Evolutionary conservation across 2,329 filamentous ascomycete species (phyloP).

Genomic region (Plectosphaerella cucumerina): DNA sequence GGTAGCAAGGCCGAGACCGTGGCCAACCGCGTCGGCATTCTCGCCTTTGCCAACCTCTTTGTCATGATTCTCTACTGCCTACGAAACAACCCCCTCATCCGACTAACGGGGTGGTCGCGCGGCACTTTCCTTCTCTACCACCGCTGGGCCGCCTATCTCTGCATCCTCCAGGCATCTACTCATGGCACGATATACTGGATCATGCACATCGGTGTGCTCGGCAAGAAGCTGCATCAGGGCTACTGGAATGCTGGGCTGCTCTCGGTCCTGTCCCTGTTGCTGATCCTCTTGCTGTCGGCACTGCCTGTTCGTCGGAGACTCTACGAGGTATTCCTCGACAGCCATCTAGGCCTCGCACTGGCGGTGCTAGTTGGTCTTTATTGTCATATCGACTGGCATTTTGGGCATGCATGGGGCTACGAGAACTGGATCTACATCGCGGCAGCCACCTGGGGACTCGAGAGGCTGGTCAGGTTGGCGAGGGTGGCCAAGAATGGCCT

Average conservation of each 20-base stretch:
- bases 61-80: constrained; percentile 5
- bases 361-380: constrained; percentile 16
- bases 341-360: constrained; percentile 13
- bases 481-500: constrained; percentile 9
- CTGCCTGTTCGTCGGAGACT: constrained; percentile 14
- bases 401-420: constrained; percentile 14
- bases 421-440: constrained; percentile 16
- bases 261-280: constrained; percentile 9
- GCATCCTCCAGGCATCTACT: constrained; percentile 5
- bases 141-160: constrained; percentile 8
- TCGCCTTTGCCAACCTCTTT: constrained; percentile 8
- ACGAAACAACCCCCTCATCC: constrained; percentile 4
- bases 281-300: constrained; percentile 9
- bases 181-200: constrained; percentile 7
- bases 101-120: constrained; percentile 7
- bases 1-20: constrained; percentile 17
- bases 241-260: constrained; percentile 16
- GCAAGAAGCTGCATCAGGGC: constrained; percentile 3
- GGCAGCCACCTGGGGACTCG: constrained; percentile 11
- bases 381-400: constrained; percentile 17
- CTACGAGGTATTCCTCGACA: constrained; percentile 18
- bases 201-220: constrained; percentile 5
- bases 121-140: constrained; percentile 7
- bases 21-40: constrained; percentile 11
- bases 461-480: constrained; percentile 8